A percentile compares a stretch with the other conserved stretches of the same genome.
Evolutionary conservation across 257 asterid species (phyloP).

Genomic region (Nemophila menziesii): DNA sequence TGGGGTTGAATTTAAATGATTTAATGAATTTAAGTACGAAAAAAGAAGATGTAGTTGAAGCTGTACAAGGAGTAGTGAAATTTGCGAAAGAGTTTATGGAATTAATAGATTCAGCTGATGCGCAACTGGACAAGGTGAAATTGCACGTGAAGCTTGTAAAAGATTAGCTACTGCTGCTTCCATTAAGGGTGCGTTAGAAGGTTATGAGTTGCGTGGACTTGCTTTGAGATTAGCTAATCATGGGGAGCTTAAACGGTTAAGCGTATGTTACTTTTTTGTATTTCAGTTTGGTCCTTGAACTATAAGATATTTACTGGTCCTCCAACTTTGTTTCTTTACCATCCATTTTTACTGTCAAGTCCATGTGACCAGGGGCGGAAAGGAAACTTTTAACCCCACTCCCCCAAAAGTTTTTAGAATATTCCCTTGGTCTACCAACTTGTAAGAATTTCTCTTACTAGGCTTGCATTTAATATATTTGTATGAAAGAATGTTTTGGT

Average conservation of each 20-base stretch:
- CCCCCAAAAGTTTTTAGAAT: too few relatives aligned
- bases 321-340: not conserved
- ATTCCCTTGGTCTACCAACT: too few relatives aligned
- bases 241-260: conserved; percentile 90
- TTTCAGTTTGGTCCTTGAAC: not conserved
- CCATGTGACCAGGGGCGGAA: not conserved
- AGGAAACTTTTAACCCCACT: too few relatives aligned
- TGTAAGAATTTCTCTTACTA: too few relatives aligned
- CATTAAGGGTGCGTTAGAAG: conserved; percentile 86
- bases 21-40: conserved; percentile 73
- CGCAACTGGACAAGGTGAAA: conserved; percentile 94
- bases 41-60: conserved; percentile 87
- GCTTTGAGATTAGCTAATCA: conserved; percentile 93
- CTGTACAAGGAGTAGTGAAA: conserved; percentile 91
- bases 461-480: too few relatives aligned
- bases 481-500: too few relatives aligned
- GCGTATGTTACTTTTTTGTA: conserved; percentile 39
- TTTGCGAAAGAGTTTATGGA: conserved; percentile 90
- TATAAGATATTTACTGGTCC: conserved; percentile 1
- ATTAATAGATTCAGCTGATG: conserved; percentile 97
- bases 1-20: conserved; percentile 84
- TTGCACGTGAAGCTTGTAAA: conserved; percentile 96
- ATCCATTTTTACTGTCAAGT: too few relatives aligned
- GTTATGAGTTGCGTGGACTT: conserved; percentile 87
- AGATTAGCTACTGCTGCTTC: conserved; percentile 98